Conservation (phyloP, 1,284 basidiomycete species). For the Takashimella koratensis region DNA sequence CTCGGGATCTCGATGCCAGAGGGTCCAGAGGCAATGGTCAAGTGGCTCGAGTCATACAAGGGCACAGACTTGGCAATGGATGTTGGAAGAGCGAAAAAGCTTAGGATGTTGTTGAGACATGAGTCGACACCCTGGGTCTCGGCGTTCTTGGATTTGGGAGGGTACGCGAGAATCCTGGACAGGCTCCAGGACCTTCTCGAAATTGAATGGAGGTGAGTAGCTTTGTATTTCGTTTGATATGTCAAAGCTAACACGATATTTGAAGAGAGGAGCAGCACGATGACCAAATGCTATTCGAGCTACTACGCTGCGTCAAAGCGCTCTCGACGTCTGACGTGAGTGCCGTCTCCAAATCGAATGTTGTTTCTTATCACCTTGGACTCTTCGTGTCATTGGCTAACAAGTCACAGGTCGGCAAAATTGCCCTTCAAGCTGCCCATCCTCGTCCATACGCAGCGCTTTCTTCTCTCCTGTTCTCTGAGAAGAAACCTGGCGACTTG, state of each 20-base stretch:
- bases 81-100: constrained; percentile 43
- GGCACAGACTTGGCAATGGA: constrained; percentile 45
- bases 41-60: constrained; percentile 33
- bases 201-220: constrained; percentile 85
- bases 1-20: constrained; percentile 34
- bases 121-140: constrained; percentile 87
- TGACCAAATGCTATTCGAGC: constrained; percentile 86
- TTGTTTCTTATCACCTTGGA: background rate
- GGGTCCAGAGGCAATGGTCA: constrained; percentile 33
- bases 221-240: background rate
- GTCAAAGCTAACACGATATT: constrained; percentile 2
- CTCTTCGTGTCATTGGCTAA: constrained; percentile 4
- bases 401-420: constrained; percentile 43
- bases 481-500: constrained; percentile 95
- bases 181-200: constrained; percentile 88
- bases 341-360: too few relatives aligned
- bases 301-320: constrained; percentile 90
- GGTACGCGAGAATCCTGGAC: constrained; percentile 77
- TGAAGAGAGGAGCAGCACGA: constrained; percentile 93
- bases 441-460: constrained; percentile 84
- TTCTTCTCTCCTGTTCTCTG: constrained; percentile 80
- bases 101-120: constrained; percentile 68
- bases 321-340: constrained; percentile 78
- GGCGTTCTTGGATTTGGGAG: constrained; percentile 77
- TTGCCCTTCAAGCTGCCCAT: constrained; percentile 71